A percentile compares a stretch with the other conserved stretches of the same genome.
These are phyloP conservation scores for Leptodermis oblonga DNA, from an alignment of 257 asterid species.

Conservation along the genomic window DNA sequence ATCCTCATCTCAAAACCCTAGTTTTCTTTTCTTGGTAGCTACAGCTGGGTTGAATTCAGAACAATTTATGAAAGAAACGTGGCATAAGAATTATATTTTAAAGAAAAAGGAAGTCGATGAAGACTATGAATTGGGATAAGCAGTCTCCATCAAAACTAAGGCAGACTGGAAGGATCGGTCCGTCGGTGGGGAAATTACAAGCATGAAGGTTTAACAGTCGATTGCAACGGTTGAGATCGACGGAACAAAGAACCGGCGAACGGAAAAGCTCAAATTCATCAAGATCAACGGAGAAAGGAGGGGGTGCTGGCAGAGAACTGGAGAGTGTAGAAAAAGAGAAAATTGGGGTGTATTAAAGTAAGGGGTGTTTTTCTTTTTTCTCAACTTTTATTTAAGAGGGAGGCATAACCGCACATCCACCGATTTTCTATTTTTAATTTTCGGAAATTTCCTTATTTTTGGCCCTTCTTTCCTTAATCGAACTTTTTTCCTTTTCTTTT, in stretches of 20 bases:
- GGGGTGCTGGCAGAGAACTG: neutral
- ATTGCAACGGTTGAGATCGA: neutral
- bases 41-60: neutral
- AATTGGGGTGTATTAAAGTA: conserved; percentile 5
- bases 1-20: conserved; percentile 52
- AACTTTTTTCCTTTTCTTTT: no score
- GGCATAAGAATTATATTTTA: neutral
- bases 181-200: neutral
- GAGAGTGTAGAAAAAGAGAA: neutral
- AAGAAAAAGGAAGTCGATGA: neutral
- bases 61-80: neutral
- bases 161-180: neutral
- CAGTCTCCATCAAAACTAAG: neutral
- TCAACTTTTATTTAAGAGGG: neutral
- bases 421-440: neutral
- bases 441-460: conserved; percentile 1
- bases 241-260: neutral
- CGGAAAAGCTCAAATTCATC: neutral
- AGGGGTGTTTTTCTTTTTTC: neutral
- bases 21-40: neutral
- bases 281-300: neutral
- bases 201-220: neutral
- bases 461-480: neutral
- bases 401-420: neutral
- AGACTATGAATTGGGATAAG: neutral